Conservation (phyloP, 192 early-diverging fungal species). For the Coemansia umbellata region DNA sequence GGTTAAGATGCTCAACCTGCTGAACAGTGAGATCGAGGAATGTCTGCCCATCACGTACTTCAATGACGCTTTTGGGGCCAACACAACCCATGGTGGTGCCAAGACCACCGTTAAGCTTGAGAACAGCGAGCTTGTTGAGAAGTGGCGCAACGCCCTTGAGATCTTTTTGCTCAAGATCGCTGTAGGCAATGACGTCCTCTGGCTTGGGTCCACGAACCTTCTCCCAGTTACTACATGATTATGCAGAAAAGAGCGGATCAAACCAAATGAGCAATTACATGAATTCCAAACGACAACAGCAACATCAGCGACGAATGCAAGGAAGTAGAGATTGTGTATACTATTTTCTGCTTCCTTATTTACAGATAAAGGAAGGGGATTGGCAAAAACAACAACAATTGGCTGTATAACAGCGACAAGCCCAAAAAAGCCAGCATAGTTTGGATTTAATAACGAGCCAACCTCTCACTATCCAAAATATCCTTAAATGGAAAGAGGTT, state of each 20-base stretch:
- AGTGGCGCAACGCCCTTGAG: constrained; percentile 51
- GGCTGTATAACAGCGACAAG: too few relatives aligned
- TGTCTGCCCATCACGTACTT: constrained; percentile 97
- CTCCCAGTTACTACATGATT: constrained; percentile 77
- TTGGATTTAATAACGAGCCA: too few relatives aligned
- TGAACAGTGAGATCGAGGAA: constrained; percentile 98
- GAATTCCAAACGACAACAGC: too few relatives aligned
- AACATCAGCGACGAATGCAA: too few relatives aligned
- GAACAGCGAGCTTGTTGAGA: constrained; percentile 89
- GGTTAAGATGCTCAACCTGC: constrained; percentile 98
- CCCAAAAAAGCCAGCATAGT: too few relatives aligned
- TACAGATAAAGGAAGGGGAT: too few relatives aligned
- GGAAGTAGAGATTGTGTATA: too few relatives aligned
- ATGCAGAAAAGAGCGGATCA: not conserved
- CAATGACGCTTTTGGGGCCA: constrained; percentile 97
- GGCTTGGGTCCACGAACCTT: constrained; percentile 88
- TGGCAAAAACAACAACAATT: too few relatives aligned
- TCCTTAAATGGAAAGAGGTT: too few relatives aligned
- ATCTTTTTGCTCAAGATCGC: constrained; percentile 54
- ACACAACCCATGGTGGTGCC: constrained; percentile 99
- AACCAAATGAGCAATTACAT: too few relatives aligned
- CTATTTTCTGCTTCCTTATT: too few relatives aligned
- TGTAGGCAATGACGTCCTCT: constrained; percentile 85
- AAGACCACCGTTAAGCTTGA: constrained; percentile 99
- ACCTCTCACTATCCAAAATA: too few relatives aligned